Evolutionary conservation across 2,329 filamentous ascomycete genomes (phyloP), one percentile per base, ranked within the genome.

Genomic region (Didymella lethalis): DNA sequence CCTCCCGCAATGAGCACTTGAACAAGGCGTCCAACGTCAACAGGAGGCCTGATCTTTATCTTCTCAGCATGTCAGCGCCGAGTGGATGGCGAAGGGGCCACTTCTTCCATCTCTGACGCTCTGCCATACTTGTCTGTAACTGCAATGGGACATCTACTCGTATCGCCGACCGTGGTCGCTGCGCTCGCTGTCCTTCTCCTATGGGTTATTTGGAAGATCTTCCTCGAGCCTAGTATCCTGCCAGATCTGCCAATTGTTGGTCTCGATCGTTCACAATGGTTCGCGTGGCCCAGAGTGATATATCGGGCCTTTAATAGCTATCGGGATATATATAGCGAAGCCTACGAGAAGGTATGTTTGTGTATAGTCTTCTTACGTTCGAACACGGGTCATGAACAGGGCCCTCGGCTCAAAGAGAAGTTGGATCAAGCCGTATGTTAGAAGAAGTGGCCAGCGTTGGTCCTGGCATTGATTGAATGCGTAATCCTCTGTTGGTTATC

Each of bases 231-330:
- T 4, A 43, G 36, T 32, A 11, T 23, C n/a, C 38, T 50, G 2
- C 48, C 48, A n/a, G 48, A 43, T n/a, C 14, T 50, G 36, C 48
- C 48, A 29, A 40, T 50, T 16, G 23, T 50, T 50, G 48, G 36
- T 16, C 36, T 41, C 7, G 48, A 50, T 4, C 48, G 36, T 20
- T 41, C 23, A 7, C 47, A 41, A 49, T 49, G 47, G 47, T 49
- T 49, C 36, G 47, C 47, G 23, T 49, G 47, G 47, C 47, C 32
- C 16, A 40, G 25, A 40, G 29, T 34, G 25, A n/a, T 40, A 12
- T 20, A 29, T 25, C 40, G 16, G 23, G 16, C 34, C 29, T 49
- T 49, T 16, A 23, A 49, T n/a, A 14, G 34, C 23, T 29, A 28
- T 38, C 47, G 47, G 7, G 34, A 40, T 12, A 16, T 49, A 1